A percentile compares a stretch with the other conserved stretches of the same genome.
phyloP scores from a whole-genome alignment of 441 rosid genomes.

The Pelargonium fulgidum region DNA sequence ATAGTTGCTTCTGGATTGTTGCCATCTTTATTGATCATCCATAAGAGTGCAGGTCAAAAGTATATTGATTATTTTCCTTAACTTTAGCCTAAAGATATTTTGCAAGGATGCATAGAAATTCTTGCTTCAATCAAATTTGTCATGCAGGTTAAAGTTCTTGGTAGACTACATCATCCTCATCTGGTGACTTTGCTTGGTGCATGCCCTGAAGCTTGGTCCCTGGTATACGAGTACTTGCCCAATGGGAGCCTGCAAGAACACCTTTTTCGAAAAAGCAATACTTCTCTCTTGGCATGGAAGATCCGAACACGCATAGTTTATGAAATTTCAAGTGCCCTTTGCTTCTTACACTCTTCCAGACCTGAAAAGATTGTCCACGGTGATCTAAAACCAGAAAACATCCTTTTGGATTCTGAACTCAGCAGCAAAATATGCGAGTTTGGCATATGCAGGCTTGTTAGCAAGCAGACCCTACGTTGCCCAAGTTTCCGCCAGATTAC shows the following conservation, averaged over 20 bases:
- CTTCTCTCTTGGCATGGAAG: conserved; percentile 51
- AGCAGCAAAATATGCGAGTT: conserved; percentile 66
- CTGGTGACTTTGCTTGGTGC: conserved; percentile 64
- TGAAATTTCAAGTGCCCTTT: conserved; percentile 61
- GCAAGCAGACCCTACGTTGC: conserved; percentile 35
- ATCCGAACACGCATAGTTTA: conserved; percentile 43
- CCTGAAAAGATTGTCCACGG: conserved; percentile 70
- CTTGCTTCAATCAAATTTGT: too few species aligned
- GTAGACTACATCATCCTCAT: conserved; percentile 65
- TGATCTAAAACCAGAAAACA: conserved; percentile 60
- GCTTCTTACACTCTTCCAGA: conserved; percentile 64
- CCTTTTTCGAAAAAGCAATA: conserved; percentile 41
- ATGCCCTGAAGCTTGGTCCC: conserved; percentile 66
- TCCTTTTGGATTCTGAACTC: conserved; percentile 54
- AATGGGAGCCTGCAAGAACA: conserved; percentile 59
- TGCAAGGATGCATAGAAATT: too few species aligned
- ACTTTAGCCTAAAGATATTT: too few species aligned
- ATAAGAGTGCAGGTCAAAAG: too few species aligned
- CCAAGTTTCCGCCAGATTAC: conserved; percentile 34
- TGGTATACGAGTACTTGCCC: conserved; percentile 55
- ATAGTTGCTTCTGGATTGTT: too few species aligned
- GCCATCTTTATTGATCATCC: too few species aligned
- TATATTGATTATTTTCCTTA: too few species aligned
- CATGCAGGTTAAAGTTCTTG: conserved; percentile 55
- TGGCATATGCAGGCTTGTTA: conserved; percentile 52